Conservation (phyloP, 768 basidiomycete species). For the Lactarius deliciosus region DNA sequence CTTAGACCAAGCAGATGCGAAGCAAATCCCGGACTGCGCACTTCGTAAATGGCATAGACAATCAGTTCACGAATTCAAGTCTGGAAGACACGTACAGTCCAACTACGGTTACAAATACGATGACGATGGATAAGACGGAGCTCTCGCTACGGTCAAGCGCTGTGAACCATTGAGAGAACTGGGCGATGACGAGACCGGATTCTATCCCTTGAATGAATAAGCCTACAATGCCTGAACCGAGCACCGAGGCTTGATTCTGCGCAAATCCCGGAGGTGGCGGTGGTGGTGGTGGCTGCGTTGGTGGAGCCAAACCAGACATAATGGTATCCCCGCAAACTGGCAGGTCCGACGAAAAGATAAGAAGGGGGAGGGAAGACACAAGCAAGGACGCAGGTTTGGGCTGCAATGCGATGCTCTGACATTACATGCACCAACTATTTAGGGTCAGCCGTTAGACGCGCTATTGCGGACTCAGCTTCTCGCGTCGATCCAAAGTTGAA, state of each 20-base stretch:
- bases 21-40: constrained; percentile 11
- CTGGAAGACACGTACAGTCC: constrained; percentile 11
- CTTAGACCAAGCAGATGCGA: constrained; percentile 6
- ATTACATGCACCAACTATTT: not conserved
- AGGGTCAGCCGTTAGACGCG: not conserved
- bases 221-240: constrained; percentile 11
- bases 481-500: not conserved
- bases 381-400: not conserved
- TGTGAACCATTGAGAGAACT: constrained; percentile 18
- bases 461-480: not conserved
- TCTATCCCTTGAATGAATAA: constrained; percentile 12
- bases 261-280: not conserved
- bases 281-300: not conserved
- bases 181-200: constrained; percentile 12
- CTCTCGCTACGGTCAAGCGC: not conserved
- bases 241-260: not conserved
- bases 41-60: not conserved
- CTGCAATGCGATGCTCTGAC: not conserved
- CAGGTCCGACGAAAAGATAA: not conserved
- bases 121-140: not conserved
- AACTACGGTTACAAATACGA: constrained; percentile 9
- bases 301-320: constrained; percentile 2
- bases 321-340: not conserved
- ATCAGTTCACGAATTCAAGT: not conserved
- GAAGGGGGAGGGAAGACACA: no score